Base-by-base conservation (phyloP, 192 early-diverging fungal genomes). In the Umbelopsis sp. region DNA sequence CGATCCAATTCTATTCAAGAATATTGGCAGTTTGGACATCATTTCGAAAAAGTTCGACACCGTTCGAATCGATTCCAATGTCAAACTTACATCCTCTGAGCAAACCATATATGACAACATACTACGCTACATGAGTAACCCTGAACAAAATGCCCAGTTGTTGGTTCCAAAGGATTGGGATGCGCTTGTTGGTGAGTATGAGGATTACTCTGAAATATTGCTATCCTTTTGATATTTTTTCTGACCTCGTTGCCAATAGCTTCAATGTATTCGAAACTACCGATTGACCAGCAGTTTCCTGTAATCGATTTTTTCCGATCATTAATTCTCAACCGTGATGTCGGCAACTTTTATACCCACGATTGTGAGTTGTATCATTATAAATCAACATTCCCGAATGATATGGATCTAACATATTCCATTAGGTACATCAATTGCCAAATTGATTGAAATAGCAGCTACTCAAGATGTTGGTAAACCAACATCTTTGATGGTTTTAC, bases 251-350 rank as follows among this genome's bases (percentile, higher is more conserved):
- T 62, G 12, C 12, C 24, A 26, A 11, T 5, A 67, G 65, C 24
- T 45, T 9, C 49, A 5, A 24, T 71, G 12, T 31, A 3, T 17
- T 36, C 49, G 14, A 66, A 67, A 0, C 52, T 91, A 4, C 72
- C 85, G 0, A 69, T 70, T 47, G 82, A 88, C 5, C 74, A 85
- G 65, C 54, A 85, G 31, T 92, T 92, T 71, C 90, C 92, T 9
- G 31, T 88, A 3, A 54, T 92, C 20, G 92, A 93, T 65, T 82
- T 93, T 41, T 67, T 89, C 54, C 77, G 90, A 12, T 77, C 88
- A 56, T 62, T 91, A 3, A 62, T 91, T 9, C 65, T 89, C 3
- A 74, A 85, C n/a, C 65, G 56, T 10, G 67, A 67, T 20, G 77
- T 85, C 9, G 74, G 82, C 14, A 75, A 77, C 20, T 76, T 69